phyloP scores from a whole-genome alignment of 225 moss, liverwort and hornwort species.

The Sphagnum tenellum region DNA sequence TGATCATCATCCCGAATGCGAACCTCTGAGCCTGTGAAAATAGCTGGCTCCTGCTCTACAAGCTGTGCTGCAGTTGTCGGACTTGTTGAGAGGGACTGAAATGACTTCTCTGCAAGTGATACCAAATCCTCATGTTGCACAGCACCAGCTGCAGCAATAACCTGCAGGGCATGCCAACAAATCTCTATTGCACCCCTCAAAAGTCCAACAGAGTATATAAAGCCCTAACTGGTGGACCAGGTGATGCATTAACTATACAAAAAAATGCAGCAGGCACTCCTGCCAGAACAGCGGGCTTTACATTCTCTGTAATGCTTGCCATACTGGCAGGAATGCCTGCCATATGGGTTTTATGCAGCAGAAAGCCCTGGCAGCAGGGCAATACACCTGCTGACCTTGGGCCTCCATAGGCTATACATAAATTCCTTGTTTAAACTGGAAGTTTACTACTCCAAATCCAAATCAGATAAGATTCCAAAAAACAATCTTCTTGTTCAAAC shows the following conservation, averaged over 20 bases:
- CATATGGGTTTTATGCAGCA: no score
- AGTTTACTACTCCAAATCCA: no score
- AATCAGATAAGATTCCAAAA: no score
- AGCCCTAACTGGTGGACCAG: no score
- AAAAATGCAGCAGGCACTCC: no score
- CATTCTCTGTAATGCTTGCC: no score
- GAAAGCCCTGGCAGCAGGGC: no score
- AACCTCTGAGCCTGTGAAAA: constrained; percentile 74
- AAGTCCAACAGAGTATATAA: not conserved
- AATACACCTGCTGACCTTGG: no score
- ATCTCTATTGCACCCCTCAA: not conserved
- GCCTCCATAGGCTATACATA: not conserved
- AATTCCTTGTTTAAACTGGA: not conserved
- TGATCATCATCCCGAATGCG: constrained; percentile 58
- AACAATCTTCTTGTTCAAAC: no score
- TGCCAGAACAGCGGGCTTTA: no score
- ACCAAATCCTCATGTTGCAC: constrained; percentile 54
- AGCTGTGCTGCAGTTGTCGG: constrained; percentile 42
- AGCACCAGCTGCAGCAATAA: constrained; percentile 68
- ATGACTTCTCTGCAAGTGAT: constrained; percentile 37
- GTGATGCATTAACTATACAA: no score
- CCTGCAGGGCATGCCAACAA: constrained; percentile 15
- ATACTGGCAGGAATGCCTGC: no score
- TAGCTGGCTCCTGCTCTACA: constrained; percentile 42
- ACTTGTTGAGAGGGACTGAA: constrained; percentile 35